Base-by-base conservation (phyloP, 495 filamentous ascomycete genomes). In the Glonium stellatum region DNA sequence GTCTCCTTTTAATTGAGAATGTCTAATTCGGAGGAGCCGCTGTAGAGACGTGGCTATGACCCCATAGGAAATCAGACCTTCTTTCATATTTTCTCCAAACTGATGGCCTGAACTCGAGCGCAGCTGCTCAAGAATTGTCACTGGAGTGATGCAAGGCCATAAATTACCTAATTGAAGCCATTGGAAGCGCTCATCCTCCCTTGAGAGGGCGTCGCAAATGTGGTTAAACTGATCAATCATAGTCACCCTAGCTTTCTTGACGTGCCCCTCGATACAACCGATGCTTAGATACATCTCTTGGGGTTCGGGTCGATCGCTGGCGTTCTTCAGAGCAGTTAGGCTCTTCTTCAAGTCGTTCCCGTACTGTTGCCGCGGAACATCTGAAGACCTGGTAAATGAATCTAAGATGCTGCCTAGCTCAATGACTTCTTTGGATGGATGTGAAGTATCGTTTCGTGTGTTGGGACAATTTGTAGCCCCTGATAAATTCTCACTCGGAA, bases 61-160 rank as follows among this genome's bases (percentile, higher is more conserved):
- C 0, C 70, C 81, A 27, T 80, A 80, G 0, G 35, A 15, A 9
- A 81, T 63, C 0, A 84, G 60, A 1, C 61, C 68, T 37, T 76
- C 61, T 48, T 75, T 79, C 75, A 85, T 78, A 36, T 65, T 44
- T 0, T 37, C 13, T 15, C 75, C 75, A 48, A 82, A 76, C 0
- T 1, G 1, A 27, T 48, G 23, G 0, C 55, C 25, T 0, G 65
- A 66, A 0, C 57, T 73, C 8, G 78, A 78, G 12, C 80, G 73
- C 4, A 87, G 64, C 11, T 76, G 74, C 55, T 80, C 75, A 27
- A 88, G 72, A 5, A 86, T 35, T 0, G 77, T 72, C 0, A 77
- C 57, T 0, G 79, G 73, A 0, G 78, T 82, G 8, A 76, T 67
- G 25, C 69, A 71, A n/a, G 84, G 84, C 77, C 80, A 81, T 1